Evolutionary conservation across 108 stramenopile genomes (phyloP).

Genomic region (Asterionellopsis glacialis): DNA sequence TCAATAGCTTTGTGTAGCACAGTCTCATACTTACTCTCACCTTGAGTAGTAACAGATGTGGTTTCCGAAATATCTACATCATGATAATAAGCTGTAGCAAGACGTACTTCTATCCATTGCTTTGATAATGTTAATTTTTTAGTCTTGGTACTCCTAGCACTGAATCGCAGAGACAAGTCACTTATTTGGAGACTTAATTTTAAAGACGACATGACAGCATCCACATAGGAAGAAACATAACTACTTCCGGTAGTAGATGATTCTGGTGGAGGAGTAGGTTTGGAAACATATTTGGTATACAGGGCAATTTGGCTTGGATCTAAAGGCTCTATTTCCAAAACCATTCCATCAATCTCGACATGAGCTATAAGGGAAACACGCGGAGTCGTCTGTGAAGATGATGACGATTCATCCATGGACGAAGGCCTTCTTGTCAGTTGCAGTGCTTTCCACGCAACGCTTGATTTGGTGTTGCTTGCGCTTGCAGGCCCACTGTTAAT

Average conservation of each 20-base stretch:
- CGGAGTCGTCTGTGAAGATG: constrained; percentile 11
- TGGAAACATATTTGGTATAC: no score
- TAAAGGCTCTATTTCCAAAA: constrained; percentile 31
- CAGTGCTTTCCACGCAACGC: constrained; percentile 40
- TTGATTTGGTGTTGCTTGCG: not conserved
- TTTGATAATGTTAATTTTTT: not conserved
- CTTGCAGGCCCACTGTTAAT: constrained; percentile 3
- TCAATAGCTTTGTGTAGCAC: constrained; percentile 26
- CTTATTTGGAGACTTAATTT: constrained; percentile 33
- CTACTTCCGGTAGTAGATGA: constrained; percentile 13
- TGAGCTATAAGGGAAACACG: constrained; percentile 37
- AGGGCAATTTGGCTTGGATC: not conserved
- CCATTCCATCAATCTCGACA: constrained; percentile 38
- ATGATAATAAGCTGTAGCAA: constrained; percentile 48
- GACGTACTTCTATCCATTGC: constrained; percentile 29
- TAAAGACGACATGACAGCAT: constrained; percentile 48
- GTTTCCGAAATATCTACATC: constrained; percentile 30
- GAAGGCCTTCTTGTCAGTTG: constrained; percentile 16
- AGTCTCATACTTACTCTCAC: constrained; percentile 7
- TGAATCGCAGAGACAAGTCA: constrained; percentile 25
- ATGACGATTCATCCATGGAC: not conserved
- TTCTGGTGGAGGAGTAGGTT: not conserved
- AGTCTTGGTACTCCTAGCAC: not conserved
- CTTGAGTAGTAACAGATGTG: not conserved
- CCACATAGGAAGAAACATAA: constrained; percentile 42